These are phyloP conservation scores for Cercospora sojina DNA, from an alignment of 2,329 filamentous ascomycete species.

Conservation along the genomic window DNA sequence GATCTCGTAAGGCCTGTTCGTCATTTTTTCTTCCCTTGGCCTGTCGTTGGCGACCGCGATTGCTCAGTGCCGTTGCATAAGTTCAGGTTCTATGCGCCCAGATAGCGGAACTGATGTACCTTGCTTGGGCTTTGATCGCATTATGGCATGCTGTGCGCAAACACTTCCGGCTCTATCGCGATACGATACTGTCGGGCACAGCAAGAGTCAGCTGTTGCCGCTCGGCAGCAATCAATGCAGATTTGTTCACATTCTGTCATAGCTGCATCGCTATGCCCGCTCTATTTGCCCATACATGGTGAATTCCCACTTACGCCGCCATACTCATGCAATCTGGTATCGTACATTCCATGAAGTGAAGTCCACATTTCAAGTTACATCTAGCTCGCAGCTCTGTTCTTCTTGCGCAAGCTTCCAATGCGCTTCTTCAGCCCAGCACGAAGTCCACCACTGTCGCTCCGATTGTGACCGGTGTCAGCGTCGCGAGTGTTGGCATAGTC, in stretches of 20 bases:
- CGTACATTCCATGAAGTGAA: constrained; percentile 6
- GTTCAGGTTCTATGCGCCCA: too few species aligned
- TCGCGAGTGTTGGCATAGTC: constrained; percentile 32
- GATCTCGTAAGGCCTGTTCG: constrained; percentile 5
- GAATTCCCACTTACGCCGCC: not conserved
- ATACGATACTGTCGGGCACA: not conserved
- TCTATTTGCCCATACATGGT: not conserved
- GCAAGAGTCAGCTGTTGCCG: not conserved
- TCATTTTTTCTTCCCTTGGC: not conserved
- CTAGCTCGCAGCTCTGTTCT: constrained; percentile 19
- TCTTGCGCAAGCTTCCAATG: constrained; percentile 47
- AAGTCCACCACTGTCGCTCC: constrained; percentile 37
- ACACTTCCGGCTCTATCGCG: not conserved
- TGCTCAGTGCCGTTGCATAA: too few species aligned
- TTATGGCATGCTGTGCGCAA: not conserved
- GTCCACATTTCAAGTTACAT: not conserved
- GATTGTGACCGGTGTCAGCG: constrained; percentile 27
- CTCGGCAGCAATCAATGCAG: not conserved
- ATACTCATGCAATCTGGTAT: constrained; percentile 7
- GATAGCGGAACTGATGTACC: too few species aligned
- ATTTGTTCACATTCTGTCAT: constrained; percentile 2
- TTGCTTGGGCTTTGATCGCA: too few species aligned
- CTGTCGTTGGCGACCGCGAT: too few species aligned
- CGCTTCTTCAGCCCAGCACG: constrained; percentile 47
- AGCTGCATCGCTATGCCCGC: constrained; percentile 1